A percentile compares a stretch with the other conserved stretches of the same genome.
phyloP scores from a whole-genome alignment of 1,139 yeast species.

The Nakaseomyces kungkrabaensis region DNA sequence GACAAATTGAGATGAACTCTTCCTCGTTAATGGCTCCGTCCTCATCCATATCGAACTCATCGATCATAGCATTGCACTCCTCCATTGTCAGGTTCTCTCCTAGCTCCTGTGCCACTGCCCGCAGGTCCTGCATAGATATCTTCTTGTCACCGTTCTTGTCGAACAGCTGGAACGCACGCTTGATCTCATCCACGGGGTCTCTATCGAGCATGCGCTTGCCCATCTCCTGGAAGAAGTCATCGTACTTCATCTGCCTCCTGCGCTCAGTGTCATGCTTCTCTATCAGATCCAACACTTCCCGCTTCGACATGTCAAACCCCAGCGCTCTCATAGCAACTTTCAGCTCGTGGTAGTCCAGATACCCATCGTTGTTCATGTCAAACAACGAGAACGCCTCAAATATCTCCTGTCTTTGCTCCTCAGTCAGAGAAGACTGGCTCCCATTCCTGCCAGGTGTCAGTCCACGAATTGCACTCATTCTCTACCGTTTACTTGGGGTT shows the following conservation, averaged over 20 bases:
- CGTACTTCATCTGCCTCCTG: constrained; percentile 62
- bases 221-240: constrained; percentile 58
- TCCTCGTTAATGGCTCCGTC: constrained; percentile 93
- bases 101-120: constrained; percentile 84
- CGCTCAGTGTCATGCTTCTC: constrained; percentile 77
- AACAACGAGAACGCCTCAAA: constrained; percentile 88
- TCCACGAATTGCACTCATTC: background rate
- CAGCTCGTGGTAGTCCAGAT: constrained; percentile 82
- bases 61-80: constrained; percentile 93
- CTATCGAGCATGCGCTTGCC: constrained; percentile 70
- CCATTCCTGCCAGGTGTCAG: background rate
- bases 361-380: constrained; percentile 88
- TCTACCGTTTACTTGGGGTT: no score
- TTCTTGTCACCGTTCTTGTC: constrained; percentile 86
- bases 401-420: constrained; percentile 87
- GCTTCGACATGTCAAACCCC: constrained; percentile 78
- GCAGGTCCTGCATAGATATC: constrained; percentile 68
- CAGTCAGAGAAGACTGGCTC: constrained; percentile 45
- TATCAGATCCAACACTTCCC: constrained; percentile 71
- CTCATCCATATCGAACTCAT: constrained; percentile 91
- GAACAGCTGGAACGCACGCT: constrained; percentile 80
- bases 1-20: constrained; percentile 85
- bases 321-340: constrained; percentile 88
- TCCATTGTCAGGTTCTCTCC: constrained; percentile 91
- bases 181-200: constrained; percentile 88